Evolutionary conservation across 2,329 filamentous ascomycete genomes (phyloP).

Genomic region (Helotiales sp.): DNA sequence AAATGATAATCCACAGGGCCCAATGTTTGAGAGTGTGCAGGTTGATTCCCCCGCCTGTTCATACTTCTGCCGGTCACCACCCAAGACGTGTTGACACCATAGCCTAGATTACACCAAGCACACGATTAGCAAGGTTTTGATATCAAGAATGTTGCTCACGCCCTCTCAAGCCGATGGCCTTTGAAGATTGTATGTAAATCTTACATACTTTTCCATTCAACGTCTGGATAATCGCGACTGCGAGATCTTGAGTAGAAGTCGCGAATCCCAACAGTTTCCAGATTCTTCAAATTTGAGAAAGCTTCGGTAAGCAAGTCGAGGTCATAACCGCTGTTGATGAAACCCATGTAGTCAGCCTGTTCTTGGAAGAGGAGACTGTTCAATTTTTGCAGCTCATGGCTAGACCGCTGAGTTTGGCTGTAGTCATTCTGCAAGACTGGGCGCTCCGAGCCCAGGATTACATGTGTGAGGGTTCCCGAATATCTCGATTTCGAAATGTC

Average conservation of each 20-base stretch:
- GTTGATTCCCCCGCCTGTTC: constrained; percentile 11
- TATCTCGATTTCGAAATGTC: constrained; percentile 41
- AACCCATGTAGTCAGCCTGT: constrained; percentile 10
- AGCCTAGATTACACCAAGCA: constrained; percentile 31
- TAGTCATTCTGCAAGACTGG: constrained; percentile 33
- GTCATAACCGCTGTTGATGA: constrained; percentile 46
- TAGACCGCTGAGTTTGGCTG: constrained; percentile 26
- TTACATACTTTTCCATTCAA: constrained; percentile 43
- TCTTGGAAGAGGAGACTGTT: constrained; percentile 1
- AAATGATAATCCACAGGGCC: neutral
- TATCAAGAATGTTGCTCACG: neutral
- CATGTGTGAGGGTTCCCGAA: constrained; percentile 42
- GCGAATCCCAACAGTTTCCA: constrained; percentile 57
- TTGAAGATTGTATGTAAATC: neutral
- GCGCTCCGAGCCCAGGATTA: constrained; percentile 50
- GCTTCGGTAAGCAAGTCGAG: constrained; percentile 56
- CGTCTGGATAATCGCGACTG: constrained; percentile 44
- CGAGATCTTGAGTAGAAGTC: constrained; percentile 55
- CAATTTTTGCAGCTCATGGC: neutral
- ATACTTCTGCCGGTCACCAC: constrained; percentile 36
- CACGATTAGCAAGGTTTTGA: neutral
- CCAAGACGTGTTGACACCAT: constrained; percentile 46
- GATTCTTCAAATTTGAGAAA: constrained; percentile 52
- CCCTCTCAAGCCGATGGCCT: too few species aligned
- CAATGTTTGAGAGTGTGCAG: neutral